Conservation (phyloP, 768 basidiomycete species). For the Lyophyllum semitale region DNA sequence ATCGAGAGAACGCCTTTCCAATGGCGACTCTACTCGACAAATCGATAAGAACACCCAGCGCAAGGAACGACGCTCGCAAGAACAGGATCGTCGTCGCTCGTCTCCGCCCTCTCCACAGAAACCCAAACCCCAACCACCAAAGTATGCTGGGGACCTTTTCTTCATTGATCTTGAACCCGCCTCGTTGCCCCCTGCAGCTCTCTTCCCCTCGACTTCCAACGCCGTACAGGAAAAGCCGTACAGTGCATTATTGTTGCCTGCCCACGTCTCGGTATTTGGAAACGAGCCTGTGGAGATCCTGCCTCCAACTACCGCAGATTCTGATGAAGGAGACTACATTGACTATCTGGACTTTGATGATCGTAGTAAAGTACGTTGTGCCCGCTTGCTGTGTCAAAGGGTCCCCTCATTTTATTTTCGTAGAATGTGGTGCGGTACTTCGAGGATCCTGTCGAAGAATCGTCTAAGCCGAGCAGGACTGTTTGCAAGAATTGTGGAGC, state of each 20-base stretch:
- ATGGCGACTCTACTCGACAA: neutral
- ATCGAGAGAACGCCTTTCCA: neutral
- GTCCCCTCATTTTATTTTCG: neutral
- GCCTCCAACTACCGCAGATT: conserved; percentile 37
- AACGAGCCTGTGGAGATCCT: conserved; percentile 49
- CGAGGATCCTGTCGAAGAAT: conserved; percentile 45
- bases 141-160: conserved; percentile 35
- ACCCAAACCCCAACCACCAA: conserved; percentile 18
- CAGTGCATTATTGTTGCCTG: conserved; percentile 54
- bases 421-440: conserved; percentile 70
- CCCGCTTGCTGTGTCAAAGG: neutral
- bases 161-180: conserved; percentile 51
- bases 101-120: conserved; percentile 15
- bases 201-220: conserved; percentile 12
- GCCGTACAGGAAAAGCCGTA: conserved; percentile 18
- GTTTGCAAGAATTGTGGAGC: conserved; percentile 81
- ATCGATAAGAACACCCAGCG: neutral
- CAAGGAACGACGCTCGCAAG: conserved; percentile 4
- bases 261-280: conserved; percentile 66
- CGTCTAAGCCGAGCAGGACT: conserved; percentile 44
- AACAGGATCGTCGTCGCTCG: conserved; percentile 8
- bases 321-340: conserved; percentile 70
- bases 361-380: conserved; percentile 44
- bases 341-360: conserved; percentile 79
- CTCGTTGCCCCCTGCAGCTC: conserved; percentile 27